These are phyloP conservation scores for Mortierella sp. DNA, from an alignment of 371 early-diverging fungal species.

Conservation along the genomic window DNA sequence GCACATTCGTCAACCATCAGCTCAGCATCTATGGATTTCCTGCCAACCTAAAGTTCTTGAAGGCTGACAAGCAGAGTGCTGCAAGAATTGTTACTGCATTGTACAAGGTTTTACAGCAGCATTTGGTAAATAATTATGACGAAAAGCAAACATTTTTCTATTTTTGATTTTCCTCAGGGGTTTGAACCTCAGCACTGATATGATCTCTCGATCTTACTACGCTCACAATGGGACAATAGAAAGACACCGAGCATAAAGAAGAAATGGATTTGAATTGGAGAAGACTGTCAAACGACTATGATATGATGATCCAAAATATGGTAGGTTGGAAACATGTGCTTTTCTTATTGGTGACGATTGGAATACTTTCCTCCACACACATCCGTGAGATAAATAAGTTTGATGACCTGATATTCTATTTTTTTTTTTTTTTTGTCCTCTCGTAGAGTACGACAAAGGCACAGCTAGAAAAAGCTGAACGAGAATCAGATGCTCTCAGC, in stretches of 20 bases:
- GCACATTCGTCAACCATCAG: constrained; percentile 48
- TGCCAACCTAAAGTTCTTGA: constrained; percentile 37
- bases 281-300: constrained; percentile 41
- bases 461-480: constrained; percentile 32
- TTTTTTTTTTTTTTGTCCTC: neutral
- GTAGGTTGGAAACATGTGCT: constrained; percentile 11
- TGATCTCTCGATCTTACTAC: neutral
- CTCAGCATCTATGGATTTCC: constrained; percentile 40
- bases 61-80: constrained; percentile 34
- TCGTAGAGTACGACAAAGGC: constrained; percentile 29
- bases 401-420: neutral
- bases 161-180: neutral
- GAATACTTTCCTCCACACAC: neutral
- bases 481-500: constrained; percentile 36
- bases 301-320: constrained; percentile 33
- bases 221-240: constrained; percentile 14
- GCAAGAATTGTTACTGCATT: constrained; percentile 44
- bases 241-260: constrained; percentile 43
- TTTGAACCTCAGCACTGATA: neutral
- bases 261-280: constrained; percentile 55
- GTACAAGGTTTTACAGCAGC: constrained; percentile 50
- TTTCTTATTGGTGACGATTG: neutral
- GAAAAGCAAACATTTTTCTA: neutral
- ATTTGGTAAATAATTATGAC: constrained; percentile 25
- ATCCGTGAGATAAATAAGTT: neutral